These are phyloP conservation scores for Metschnikowia continentalis DNA, from an alignment of 805 yeast genomes.

Conservation along the genomic window DNA sequence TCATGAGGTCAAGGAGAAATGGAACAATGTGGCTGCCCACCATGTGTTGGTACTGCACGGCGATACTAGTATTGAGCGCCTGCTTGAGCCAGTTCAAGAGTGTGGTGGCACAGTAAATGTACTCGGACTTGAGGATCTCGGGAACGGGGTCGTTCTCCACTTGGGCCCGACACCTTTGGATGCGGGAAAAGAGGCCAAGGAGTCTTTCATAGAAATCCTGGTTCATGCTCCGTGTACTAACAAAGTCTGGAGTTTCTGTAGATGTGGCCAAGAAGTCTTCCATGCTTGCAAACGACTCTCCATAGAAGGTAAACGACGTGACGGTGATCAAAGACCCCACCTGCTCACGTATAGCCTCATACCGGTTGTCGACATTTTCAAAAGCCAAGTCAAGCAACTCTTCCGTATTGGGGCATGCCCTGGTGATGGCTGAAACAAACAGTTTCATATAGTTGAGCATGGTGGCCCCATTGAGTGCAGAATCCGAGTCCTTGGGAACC, in stretches of 20 bases:
- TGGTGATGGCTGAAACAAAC: constrained; percentile 45
- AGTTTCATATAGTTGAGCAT: constrained; percentile 53
- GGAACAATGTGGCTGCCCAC: constrained; percentile 56
- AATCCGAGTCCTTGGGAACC: constrained; percentile 47
- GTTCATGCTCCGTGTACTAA: constrained; percentile 14
- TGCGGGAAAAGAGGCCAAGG: constrained; percentile 36
- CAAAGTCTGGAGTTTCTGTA: constrained; percentile 4
- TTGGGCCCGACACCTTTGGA: constrained; percentile 41
- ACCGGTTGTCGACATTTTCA: constrained; percentile 56
- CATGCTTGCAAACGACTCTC: constrained; percentile 38
- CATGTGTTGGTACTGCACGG: constrained; percentile 50
- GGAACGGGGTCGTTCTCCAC: constrained; percentile 44
- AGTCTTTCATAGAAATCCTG: constrained; percentile 31
- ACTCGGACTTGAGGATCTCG: constrained; percentile 54
- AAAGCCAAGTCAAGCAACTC: constrained; percentile 42
- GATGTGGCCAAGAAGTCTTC: constrained; percentile 39
- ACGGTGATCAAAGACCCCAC: constrained; percentile 58
- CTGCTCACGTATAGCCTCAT: constrained; percentile 66
- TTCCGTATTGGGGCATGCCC: constrained; percentile 53
- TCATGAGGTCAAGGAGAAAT: constrained; percentile 57
- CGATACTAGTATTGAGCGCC: constrained; percentile 50
- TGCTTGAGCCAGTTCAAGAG: constrained; percentile 55
- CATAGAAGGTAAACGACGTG: constrained; percentile 38
- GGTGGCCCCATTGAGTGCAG: constrained; percentile 64
- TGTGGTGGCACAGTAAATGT: constrained; percentile 62